Evolutionary conservation across 768 basidiomycete species (phyloP).

Genomic region (Serendipita sp.): DNA sequence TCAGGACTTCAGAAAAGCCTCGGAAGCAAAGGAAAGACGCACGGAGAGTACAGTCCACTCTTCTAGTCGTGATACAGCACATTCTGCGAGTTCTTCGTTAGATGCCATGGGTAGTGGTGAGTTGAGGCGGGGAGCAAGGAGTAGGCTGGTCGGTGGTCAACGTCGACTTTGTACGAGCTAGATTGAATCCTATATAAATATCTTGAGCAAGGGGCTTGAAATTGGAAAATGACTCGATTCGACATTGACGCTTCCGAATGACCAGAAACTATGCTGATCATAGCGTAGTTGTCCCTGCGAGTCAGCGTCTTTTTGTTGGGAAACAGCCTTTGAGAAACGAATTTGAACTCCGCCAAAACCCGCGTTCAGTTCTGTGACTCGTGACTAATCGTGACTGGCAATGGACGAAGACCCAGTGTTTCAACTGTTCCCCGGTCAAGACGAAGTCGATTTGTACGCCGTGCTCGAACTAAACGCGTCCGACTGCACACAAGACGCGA

Average conservation of each 20-base stretch:
- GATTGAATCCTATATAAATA: too few species aligned
- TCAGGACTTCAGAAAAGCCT: not conserved
- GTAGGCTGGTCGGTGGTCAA: not conserved
- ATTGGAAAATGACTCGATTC: not conserved
- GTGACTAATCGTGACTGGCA: not conserved
- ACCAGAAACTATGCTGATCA: too few species aligned
- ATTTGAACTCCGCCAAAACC: not conserved
- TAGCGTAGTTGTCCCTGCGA: too few species aligned
- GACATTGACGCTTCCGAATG: not conserved
- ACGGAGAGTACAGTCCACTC: constrained; percentile 53
- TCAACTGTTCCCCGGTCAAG: constrained; percentile 64
- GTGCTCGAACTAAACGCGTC: constrained; percentile 43
- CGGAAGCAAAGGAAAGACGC: constrained; percentile 12
- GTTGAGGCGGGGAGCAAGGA: not conserved
- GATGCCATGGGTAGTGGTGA: not conserved
- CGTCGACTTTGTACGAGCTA: too few species aligned
- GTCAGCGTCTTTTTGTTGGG: too few species aligned
- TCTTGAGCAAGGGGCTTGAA: too few species aligned
- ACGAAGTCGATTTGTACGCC: constrained; percentile 59
- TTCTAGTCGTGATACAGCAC: constrained; percentile 20
- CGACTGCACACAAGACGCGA: constrained; percentile 41
- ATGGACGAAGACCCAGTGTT: constrained; percentile 65
- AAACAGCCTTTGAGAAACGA: too few species aligned
- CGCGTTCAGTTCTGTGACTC: too few species aligned
- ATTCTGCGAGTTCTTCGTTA: constrained; percentile 3